Conservation (phyloP, 495 filamentous ascomycete species). For the Usnea hakonensis region DNA sequence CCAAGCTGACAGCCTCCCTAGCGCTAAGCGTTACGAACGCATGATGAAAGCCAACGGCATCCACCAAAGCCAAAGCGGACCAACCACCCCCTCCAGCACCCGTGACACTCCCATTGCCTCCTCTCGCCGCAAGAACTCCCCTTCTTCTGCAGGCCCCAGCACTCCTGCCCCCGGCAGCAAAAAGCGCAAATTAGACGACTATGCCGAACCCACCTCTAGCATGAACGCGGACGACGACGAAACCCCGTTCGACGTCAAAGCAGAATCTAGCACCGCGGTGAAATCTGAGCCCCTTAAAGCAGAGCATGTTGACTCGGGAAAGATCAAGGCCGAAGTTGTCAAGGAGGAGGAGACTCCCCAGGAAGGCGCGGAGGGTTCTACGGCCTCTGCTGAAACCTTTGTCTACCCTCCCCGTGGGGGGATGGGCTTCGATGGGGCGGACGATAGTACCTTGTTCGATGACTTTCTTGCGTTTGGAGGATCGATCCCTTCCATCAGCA, state of each 20-base stretch:
- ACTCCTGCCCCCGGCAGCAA: constrained; percentile 18
- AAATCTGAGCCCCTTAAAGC: neutral
- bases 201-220: constrained; percentile 13
- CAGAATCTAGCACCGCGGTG: constrained; percentile 21
- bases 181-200: constrained; percentile 35
- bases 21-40: constrained; percentile 58
- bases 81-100: neutral
- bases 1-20: constrained; percentile 19
- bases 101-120: neutral
- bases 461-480: constrained; percentile 5
- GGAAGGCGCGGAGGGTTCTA: neutral
- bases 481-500: neutral
- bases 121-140: constrained; percentile 19
- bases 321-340: neutral
- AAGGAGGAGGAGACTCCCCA: constrained; percentile 6
- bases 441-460: neutral
- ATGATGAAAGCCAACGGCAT: constrained; percentile 53
- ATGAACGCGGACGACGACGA: constrained; percentile 33
- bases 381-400: neutral
- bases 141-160: constrained; percentile 13
- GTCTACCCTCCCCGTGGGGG: neutral
- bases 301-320: no score
- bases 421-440: constrained; percentile 5
- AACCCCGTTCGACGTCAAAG: constrained; percentile 28
- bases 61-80: constrained; percentile 12